Evolutionary conservation across 208 protist genomes (phyloP).

Genomic region (Leishmania tropica): DNA sequence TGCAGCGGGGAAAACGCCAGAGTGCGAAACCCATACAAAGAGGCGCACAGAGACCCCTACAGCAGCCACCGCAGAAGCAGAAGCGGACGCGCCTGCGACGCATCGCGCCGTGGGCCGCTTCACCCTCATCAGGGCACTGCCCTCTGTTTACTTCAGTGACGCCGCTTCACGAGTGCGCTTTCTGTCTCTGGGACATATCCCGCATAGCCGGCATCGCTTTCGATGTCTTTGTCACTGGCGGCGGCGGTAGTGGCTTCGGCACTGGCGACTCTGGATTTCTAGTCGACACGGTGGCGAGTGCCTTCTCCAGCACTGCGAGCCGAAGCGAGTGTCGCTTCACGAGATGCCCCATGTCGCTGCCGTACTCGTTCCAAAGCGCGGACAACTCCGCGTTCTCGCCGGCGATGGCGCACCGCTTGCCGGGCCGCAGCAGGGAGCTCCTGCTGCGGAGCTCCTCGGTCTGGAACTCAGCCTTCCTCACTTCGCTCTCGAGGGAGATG

Average conservation of each 20-base stretch:
- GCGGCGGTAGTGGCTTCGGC: not conserved
- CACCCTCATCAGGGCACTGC: not conserved
- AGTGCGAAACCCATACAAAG: not conserved
- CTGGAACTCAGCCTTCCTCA: constrained; percentile 27
- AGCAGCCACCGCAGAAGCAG: no score
- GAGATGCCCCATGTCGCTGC: constrained; percentile 29
- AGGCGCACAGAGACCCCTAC: not conserved
- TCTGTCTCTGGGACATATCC: not conserved
- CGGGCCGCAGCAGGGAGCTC: constrained; percentile 38
- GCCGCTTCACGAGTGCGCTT: not conserved
- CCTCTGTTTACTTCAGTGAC: not conserved
- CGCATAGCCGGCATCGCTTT: not conserved
- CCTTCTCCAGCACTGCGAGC: constrained; percentile 22
- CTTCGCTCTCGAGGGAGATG: constrained; percentile 33
- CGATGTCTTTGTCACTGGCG: not conserved
- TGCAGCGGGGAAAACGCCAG: not conserved
- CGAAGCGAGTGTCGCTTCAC: constrained; percentile 39
- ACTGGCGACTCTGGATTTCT: not conserved
- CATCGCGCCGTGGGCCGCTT: not conserved
- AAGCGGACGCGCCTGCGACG: not conserved
- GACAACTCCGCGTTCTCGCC: constrained; percentile 26
- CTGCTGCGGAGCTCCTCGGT: constrained; percentile 13
- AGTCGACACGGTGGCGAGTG: not conserved
- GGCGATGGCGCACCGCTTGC: constrained; percentile 2
- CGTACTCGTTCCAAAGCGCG: constrained; percentile 26